A percentile compares a stretch with the other conserved stretches of the same genome.
Conservation (phyloP, 148 eudicot species). For the Heliosperma pusillum region DNA sequence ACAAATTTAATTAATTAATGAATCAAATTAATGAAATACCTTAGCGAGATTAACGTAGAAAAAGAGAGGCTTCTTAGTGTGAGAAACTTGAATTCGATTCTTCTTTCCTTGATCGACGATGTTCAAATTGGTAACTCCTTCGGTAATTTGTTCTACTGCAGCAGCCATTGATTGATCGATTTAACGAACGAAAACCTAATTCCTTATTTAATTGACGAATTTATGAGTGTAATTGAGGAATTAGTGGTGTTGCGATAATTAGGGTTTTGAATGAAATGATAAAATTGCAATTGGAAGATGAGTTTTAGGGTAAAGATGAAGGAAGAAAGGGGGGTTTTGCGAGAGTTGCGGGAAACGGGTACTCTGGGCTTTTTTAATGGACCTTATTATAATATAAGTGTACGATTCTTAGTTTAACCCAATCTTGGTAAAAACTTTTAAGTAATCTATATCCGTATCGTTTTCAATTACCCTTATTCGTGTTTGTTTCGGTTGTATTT, state of each 20-base stretch:
- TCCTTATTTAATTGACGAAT: slow-evolving; percentile 10
- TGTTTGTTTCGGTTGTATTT: too few species aligned
- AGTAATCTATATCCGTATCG: too few species aligned
- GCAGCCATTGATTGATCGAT: slow-evolving; percentile 17
- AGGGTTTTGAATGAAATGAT: slow-evolving; percentile 3
- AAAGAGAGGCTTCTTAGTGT: slow-evolving; percentile 62
- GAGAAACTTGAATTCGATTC: slow-evolving; percentile 65
- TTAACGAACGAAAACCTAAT: slow-evolving; percentile 12
- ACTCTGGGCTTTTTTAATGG: slow-evolving; percentile 1
- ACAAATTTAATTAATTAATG: not conserved
- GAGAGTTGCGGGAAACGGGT: not conserved
- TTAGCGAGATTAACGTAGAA: slow-evolving; percentile 75
- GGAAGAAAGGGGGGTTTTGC: not conserved
- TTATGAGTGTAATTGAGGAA: not conserved
- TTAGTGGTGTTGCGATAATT: not conserved
- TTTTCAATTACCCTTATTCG: too few species aligned
- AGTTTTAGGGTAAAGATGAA: not conserved
- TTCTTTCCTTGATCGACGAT: slow-evolving; percentile 39
- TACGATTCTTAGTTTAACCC: too few species aligned
- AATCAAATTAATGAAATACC: slow-evolving; percentile 20
- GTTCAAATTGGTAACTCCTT: slow-evolving; percentile 42
- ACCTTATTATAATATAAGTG: too few species aligned
- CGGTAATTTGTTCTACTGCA: slow-evolving; percentile 44
- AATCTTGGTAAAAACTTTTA: too few species aligned
- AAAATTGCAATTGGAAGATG: not conserved